These are phyloP conservation scores for Rhododendron griersonianum DNA, from an alignment of 148 eudicot species.

Conservation along the genomic window DNA sequence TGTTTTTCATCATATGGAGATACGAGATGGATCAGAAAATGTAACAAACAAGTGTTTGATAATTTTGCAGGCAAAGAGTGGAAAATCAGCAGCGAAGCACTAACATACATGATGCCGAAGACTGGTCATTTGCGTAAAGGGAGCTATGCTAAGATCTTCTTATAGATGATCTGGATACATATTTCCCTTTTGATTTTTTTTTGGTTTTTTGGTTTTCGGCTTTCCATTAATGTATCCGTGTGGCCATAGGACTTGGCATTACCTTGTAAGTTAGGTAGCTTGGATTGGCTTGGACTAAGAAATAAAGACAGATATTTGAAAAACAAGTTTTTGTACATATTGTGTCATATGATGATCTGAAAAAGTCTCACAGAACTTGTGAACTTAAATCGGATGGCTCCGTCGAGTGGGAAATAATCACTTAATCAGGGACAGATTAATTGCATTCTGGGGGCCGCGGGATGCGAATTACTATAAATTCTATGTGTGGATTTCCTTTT, in stretches of 20 bases:
- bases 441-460: no score
- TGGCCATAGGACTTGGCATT: not conserved
- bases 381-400: not conserved
- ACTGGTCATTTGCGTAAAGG: not conserved
- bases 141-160: not conserved
- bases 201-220: no score
- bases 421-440: not conserved
- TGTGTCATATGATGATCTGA: not conserved
- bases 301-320: not conserved
- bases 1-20: not conserved
- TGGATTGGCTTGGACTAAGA: conserved; percentile 5
- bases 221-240: not conserved
- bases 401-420: not conserved
- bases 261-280: not conserved
- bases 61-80: conserved; percentile 11
- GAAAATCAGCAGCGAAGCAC: conserved; percentile 13
- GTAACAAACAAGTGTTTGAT: not conserved
- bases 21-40: not conserved
- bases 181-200: not conserved
- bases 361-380: not conserved
- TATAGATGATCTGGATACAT: not conserved
- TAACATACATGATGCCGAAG: conserved; percentile 1
- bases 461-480: no score
- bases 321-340: not conserved
- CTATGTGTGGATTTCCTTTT: no score